Base-by-base conservation (phyloP, 1,139 yeast species). In the Lodderomyces pseudojiufengensis region DNA sequence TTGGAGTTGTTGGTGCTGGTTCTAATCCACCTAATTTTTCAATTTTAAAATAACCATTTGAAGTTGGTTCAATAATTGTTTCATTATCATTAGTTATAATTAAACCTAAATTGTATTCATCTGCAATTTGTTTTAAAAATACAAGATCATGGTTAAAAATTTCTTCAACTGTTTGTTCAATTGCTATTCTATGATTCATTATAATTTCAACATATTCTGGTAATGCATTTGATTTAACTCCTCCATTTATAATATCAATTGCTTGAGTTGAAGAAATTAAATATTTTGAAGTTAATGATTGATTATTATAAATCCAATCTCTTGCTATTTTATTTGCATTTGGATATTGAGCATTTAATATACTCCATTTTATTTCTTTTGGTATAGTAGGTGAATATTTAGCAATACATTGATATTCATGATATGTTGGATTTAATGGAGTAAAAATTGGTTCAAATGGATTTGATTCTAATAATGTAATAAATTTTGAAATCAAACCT, bases 1-100 rank as follows among this genome's bases (percentile, higher is more conserved):
- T 54, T 4, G 74, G 73, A 0, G 84, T 67, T 5, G 69, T 52
- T 3, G 85, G 85, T 1, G 85, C 78, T 5, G 84, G 80, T 37
- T 72, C 73, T 22, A 74, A 54, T 4, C 62, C 52, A 14, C 52
- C 55, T 5, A 43, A 40, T 29, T 57, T 41, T 3, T 56, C 46
- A 29, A 78, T 51, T 25, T 60, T 61, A 51, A 80, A 70, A 26
- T 55, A 51, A 3, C 81, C 81, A 7, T 54, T 51, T 1, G 42
- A 48, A 0, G 68, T 59, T 7, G 58, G 48, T 18, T 50, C 46
- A 9, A 45, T 39, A 9, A 65, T 28, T 9, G 43, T 55, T 26
- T 55, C 36, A 7, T 63, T 73, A 24, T 64, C 63, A n/a, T n/a
- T n/a, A n/a, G n/a, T 18, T 26, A 61, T 54, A 5, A 52, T 43